Base-by-base conservation (phyloP, 2,329 filamentous ascomycete genomes). In the Periconia digitata region DNA sequence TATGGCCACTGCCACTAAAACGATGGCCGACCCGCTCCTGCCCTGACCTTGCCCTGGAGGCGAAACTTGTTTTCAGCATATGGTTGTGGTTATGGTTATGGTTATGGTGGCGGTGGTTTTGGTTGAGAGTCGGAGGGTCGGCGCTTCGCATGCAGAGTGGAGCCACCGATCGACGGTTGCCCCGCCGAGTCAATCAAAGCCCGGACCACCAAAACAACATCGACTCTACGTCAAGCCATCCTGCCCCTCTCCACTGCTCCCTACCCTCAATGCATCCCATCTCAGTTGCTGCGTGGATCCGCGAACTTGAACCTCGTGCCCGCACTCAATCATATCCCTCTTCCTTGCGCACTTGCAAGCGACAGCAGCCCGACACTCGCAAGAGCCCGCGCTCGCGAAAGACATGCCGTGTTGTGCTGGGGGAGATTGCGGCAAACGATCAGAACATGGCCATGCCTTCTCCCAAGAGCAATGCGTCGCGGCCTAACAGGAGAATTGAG, bases 371-470 rank as follows among this genome's bases (percentile, higher is more conserved):
- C 21, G 27, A 55, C 41, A 41, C 16, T 55, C 23, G 39, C 42
- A 37, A 45, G 49, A 50, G 49, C 46, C 41, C 40, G 41, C 43
- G 27, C 40, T 43, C 36, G 49, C 47, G 39, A 34, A 48, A 50
- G 46, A 47, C 12, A 51, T 41, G 40, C 49, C 49, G 46, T 51
- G 37, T 55, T 45, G 29, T 47, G 39, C 48, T 51, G 32, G 52
- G 17, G 43, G 49, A 55, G 49, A 50, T 55, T 23, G 49, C 47
- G 21, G 47, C 41, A n/a, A 51, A 55, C 47, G 43, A 53, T 38
- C 42, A 55, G 24, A 44, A 52, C 38, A 43, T 20, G 18, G 37
- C 40, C 29, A 39, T 47, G 20, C 35, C 41, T 38, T 51, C 44
- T 16, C 32, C 3, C 20, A 32, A 45, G 37, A 45, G 39, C 29